Evolutionary conservation across 2,329 filamentous ascomycete genomes (phyloP).

Genomic region (Verticillium alfalfae): DNA sequence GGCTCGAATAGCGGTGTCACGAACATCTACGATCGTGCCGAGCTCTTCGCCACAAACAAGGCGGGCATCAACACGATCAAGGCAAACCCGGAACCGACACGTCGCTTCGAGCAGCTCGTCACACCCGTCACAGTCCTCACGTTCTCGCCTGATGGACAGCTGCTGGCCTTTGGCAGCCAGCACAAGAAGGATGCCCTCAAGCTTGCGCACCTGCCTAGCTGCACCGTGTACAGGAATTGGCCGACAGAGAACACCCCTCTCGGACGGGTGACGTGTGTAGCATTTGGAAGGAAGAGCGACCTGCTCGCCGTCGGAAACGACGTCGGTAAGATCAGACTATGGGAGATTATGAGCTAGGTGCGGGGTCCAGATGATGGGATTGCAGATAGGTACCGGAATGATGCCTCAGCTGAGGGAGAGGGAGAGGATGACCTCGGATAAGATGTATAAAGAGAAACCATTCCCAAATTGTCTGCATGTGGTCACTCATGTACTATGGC

Average conservation of each 20-base stretch:
- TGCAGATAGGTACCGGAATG: background rate
- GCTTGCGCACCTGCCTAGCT: conserved; percentile 83
- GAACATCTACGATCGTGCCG: conserved; percentile 83
- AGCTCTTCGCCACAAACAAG: conserved; percentile 38
- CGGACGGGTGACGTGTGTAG: conserved; percentile 72
- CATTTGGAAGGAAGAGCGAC: conserved; percentile 60
- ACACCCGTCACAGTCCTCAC: conserved; percentile 74
- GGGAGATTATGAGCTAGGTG: conserved; percentile 71
- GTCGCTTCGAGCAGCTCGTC: conserved; percentile 77
- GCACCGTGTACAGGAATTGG: conserved; percentile 96
- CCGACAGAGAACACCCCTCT: conserved; percentile 85
- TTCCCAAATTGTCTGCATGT: background rate
- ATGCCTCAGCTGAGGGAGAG: background rate
- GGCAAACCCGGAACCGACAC: conserved; percentile 63
- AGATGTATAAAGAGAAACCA: conserved; percentile 9
- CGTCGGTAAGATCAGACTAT: conserved; percentile 78
- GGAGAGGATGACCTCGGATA: background rate
- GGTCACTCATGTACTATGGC: background rate
- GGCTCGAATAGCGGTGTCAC: conserved; percentile 84
- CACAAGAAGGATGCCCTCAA: conserved; percentile 86
- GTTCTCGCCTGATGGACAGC: conserved; percentile 85
- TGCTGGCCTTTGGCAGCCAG: conserved; percentile 78
- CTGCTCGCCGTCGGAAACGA: conserved; percentile 85
- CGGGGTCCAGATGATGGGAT: background rate
- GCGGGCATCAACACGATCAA: conserved; percentile 45